Conservation (phyloP, 768 basidiomycete species). For the Candolleomyces aberdarensis region DNA sequence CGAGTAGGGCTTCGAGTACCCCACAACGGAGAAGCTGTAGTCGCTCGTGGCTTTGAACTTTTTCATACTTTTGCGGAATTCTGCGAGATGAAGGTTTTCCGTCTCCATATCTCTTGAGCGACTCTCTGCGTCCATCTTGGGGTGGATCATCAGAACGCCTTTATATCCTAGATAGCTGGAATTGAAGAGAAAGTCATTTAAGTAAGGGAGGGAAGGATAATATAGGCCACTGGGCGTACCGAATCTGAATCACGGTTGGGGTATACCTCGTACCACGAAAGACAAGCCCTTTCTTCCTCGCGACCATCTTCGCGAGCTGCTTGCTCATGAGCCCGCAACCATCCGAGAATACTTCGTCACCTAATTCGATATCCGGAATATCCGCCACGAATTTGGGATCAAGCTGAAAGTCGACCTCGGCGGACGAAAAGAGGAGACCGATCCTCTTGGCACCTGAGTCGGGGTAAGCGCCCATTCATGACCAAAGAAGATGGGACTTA, state of each 20-base stretch:
- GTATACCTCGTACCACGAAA: constrained; percentile 57
- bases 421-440: constrained; percentile 62
- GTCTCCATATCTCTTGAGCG: not conserved
- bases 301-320: constrained; percentile 48
- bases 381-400: constrained; percentile 49
- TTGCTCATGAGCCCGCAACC: constrained; percentile 65
- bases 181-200: not conserved
- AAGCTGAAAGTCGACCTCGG: constrained; percentile 54
- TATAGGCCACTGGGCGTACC: constrained; percentile 30
- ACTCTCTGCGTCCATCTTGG: constrained; percentile 47
- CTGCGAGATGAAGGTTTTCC: constrained; percentile 29
- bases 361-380: constrained; percentile 55
- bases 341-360: constrained; percentile 63
- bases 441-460: constrained; percentile 63
- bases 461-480: not conserved
- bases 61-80: constrained; percentile 69
- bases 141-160: constrained; percentile 67
- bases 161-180: constrained; percentile 67
- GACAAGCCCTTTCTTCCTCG: constrained; percentile 50
- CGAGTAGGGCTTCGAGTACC: constrained; percentile 57
- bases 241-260: constrained; percentile 60
- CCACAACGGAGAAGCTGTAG: constrained; percentile 65
- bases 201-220: too few relatives aligned
- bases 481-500: constrained; percentile 21
- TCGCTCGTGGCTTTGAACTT: constrained; percentile 59